These are phyloP conservation scores for Dispira simplex DNA, from an alignment of 192 early-diverging fungal genomes.

Conservation along the genomic window DNA sequence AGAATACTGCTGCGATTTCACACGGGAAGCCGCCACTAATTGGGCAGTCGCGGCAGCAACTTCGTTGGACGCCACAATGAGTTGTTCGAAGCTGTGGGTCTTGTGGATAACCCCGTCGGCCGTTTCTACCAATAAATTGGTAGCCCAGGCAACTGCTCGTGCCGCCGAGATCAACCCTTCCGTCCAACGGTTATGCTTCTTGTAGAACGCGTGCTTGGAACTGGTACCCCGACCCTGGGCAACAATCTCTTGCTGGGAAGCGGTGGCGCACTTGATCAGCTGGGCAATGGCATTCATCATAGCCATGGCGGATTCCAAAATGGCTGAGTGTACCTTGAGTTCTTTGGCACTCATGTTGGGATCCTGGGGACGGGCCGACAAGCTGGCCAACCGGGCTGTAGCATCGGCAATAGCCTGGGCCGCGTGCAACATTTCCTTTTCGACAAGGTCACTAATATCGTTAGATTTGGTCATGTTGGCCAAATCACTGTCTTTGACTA, in stretches of 20 bases:
- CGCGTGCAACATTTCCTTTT: conserved; percentile 84
- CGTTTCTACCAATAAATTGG: conserved; percentile 80
- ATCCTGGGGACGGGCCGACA: conserved; percentile 65
- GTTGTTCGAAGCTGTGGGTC: conserved; percentile 80
- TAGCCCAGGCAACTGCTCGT: conserved; percentile 86
- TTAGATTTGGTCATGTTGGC: conserved; percentile 36
- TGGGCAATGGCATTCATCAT: conserved; percentile 89
- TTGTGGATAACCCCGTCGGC: conserved; percentile 92
- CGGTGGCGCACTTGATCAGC: conserved; percentile 86
- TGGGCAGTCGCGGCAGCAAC: conserved; percentile 93
- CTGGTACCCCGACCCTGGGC: conserved; percentile 71
- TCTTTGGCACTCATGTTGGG: conserved; percentile 49
- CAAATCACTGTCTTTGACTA: conserved; percentile 29
- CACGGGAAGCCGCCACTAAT: conserved; percentile 88
- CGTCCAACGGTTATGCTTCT: conserved; percentile 99
- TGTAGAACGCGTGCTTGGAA: conserved; percentile 84
- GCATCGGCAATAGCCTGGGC: conserved; percentile 88
- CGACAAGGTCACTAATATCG: conserved; percentile 85
- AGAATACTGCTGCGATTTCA: conserved; percentile 84
- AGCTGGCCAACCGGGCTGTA: conserved; percentile 56
- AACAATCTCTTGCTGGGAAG: conserved; percentile 95
- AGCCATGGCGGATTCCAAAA: conserved; percentile 80
- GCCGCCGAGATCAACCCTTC: conserved; percentile 96
- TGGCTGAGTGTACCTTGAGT: conserved; percentile 79
- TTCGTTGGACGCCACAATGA: conserved; percentile 95